Conservation (phyloP, 2,329 filamentous ascomycete genomes). For the Zymoseptoria tritici region DNA sequence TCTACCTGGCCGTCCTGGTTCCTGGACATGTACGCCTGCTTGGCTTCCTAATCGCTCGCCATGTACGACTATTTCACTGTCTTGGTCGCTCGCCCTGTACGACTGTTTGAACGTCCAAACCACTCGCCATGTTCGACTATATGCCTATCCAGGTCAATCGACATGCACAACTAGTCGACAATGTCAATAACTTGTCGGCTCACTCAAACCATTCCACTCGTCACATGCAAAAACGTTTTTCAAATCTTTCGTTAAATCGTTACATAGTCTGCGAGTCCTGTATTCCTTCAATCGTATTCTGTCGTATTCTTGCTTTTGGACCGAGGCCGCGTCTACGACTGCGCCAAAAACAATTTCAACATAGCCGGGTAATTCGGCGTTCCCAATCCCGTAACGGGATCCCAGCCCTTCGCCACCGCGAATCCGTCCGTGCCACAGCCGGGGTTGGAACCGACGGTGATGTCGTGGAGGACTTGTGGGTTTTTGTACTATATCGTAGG, state of each 20-base stretch:
- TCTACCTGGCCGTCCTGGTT: too few species aligned
- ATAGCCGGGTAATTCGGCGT: constrained; percentile 18
- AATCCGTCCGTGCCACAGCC: constrained; percentile 28
- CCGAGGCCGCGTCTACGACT: not conserved
- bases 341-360: constrained; percentile 8
- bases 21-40: too few species aligned
- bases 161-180: too few species aligned
- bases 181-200: too few species aligned
- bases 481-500: constrained; percentile 31
- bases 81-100: too few species aligned
- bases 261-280: not conserved
- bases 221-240: too few species aligned
- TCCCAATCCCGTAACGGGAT: constrained; percentile 20
- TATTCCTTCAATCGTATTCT: not conserved
- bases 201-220: too few species aligned
- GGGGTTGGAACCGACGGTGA: constrained; percentile 29
- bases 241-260: not conserved
- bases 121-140: too few species aligned
- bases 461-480: constrained; percentile 30
- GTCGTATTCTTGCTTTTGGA: not conserved
- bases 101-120: too few species aligned
- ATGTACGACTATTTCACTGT: too few species aligned
- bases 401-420: constrained; percentile 24
- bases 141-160: too few species aligned
- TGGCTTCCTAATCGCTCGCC: too few species aligned